phyloP scores from a whole-genome alignment of 495 filamentous ascomycete genomes.

The Xylaria telfairii region DNA sequence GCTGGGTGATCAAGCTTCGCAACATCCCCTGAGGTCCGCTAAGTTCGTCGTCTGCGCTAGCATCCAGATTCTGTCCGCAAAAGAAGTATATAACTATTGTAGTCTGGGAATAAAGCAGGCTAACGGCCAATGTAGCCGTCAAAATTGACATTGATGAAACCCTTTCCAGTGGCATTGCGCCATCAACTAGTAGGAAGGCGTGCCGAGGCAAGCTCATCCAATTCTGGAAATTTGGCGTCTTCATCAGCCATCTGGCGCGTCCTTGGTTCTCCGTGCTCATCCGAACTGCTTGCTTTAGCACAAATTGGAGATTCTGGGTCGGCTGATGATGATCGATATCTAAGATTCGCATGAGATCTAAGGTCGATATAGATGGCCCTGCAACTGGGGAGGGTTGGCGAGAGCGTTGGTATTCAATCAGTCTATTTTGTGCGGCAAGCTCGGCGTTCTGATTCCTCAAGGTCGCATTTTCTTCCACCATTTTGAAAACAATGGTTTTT shows the following conservation, averaged over 20 bases:
- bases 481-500: neutral
- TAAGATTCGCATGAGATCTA: constrained; percentile 1
- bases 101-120: neutral
- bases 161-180: neutral
- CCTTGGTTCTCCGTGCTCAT: neutral
- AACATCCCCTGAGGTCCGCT: neutral
- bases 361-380: neutral
- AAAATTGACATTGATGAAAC: neutral
- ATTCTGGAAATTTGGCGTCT: neutral
- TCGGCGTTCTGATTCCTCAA: neutral
- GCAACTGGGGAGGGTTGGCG: neutral
- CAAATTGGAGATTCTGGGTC: neutral
- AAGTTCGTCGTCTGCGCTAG: neutral
- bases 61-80: neutral
- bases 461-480: neutral
- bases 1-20: neutral
- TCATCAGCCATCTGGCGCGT: constrained; percentile 1
- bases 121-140: neutral
- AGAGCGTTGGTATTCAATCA: neutral
- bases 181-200: neutral
- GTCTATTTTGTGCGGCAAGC: neutral
- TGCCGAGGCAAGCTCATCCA: neutral
- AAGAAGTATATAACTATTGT: neutral
- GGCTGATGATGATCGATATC: neutral
- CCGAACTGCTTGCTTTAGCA: neutral